phyloP scores from a whole-genome alignment of 1,139 yeast genomes.

The Yamadazyma sp. region DNA sequence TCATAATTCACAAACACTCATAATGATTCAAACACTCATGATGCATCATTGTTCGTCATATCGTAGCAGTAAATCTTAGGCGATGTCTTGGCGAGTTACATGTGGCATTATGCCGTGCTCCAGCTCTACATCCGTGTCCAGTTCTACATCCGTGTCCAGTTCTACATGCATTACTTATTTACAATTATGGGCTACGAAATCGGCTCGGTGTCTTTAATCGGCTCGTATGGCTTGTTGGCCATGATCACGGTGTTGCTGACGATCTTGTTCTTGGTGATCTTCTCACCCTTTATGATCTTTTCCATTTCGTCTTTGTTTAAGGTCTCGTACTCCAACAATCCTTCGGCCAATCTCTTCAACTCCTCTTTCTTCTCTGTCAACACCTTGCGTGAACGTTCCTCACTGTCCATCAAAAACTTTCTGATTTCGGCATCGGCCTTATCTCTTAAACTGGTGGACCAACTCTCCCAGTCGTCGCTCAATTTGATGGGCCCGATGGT shows the following conservation, averaged over 20 bases:
- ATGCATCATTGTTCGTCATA: too few species aligned
- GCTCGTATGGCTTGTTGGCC: constrained; percentile 13
- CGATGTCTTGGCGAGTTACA: too few species aligned
- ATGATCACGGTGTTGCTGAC: constrained; percentile 80
- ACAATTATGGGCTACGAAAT: constrained; percentile 4
- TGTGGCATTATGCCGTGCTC: too few species aligned
- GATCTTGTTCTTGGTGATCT: constrained; percentile 63
- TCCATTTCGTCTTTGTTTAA: constrained; percentile 90
- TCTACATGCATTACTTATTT: constrained; percentile 3
- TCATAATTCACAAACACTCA: too few species aligned
- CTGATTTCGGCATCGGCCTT: constrained; percentile 92
- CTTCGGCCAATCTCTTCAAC: constrained; percentile 85
- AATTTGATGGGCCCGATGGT: constrained; percentile 88
- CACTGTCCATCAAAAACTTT: constrained; percentile 68
- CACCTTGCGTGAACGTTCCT: constrained; percentile 72
- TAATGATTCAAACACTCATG: too few species aligned
- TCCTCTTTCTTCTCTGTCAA: constrained; percentile 65
- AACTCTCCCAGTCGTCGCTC: constrained; percentile 86
- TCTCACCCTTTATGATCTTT: constrained; percentile 76
- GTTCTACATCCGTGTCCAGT: neutral
- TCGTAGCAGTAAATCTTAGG: too few species aligned
- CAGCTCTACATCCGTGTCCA: too few species aligned
- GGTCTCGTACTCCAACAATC: constrained; percentile 92
- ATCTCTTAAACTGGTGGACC: constrained; percentile 88
- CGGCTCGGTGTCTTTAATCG: constrained; percentile 10